These are phyloP conservation scores for Eucalyptus victrix DNA, from an alignment of 345 rosid species.

Conservation along the genomic window DNA sequence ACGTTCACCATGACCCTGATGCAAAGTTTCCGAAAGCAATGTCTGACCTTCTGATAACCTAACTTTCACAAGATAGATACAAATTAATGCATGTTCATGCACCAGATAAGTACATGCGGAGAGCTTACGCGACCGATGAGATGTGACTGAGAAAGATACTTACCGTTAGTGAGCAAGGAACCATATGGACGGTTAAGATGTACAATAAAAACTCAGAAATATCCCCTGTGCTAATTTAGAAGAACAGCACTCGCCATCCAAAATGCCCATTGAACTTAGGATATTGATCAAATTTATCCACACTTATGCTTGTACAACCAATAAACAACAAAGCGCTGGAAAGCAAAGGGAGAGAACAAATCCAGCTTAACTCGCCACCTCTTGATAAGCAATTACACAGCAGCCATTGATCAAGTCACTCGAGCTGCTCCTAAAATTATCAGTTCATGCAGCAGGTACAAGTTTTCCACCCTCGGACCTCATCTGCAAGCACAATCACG, in stretches of 20 bases:
- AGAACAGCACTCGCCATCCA: background rate
- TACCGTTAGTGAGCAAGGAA: background rate
- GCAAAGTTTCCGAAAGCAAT: background rate
- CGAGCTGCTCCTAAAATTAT: background rate
- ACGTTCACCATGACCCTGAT: background rate
- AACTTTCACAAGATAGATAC: background rate
- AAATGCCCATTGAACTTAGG: accelerated
- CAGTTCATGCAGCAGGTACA: background rate
- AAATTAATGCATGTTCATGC: background rate
- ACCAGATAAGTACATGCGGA: background rate
- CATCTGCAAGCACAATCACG: background rate
- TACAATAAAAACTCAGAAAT: accelerated
- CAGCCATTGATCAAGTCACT: background rate
- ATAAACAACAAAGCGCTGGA: background rate
- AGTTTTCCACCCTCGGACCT: background rate
- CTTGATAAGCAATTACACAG: background rate
- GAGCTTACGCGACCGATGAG: no score
- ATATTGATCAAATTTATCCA: background rate
- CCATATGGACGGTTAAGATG: background rate
- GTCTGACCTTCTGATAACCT: background rate
- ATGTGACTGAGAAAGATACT: background rate
- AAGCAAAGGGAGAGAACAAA: background rate
- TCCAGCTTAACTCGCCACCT: background rate
- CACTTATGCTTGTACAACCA: background rate
- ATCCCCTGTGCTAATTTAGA: background rate